Evolutionary conservation across 495 filamentous ascomycete genomes (phyloP), one percentile per base, ranked within the genome.

Genomic region (Pyrenula aspistea): DNA sequence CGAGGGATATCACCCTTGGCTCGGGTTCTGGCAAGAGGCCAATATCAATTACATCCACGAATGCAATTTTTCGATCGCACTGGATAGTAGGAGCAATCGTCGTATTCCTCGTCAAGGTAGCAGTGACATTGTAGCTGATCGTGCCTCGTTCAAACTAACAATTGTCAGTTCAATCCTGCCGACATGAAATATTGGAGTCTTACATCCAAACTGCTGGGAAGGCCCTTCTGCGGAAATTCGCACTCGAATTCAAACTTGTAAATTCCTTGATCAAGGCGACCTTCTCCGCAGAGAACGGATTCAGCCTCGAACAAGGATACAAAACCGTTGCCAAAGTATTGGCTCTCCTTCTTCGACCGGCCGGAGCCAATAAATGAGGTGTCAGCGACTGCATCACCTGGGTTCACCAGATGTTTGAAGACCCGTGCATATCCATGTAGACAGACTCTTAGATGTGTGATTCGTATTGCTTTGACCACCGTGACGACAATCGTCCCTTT

Each of bases 161-260:
- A 42, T 42, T 53, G 51, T 53, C 51, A 53, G 12, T 23, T 11
- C 15, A 53, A 23, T 10, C 11, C 21, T 3, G 53, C 22, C 20
- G 47, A 36, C 19, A 24, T 49, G 53, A 15, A 49, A 22, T 55
- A 49, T 22, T 25, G 54, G 23, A 25, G 25, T 79, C 87, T 62
- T 78, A 96, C 92, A 71, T 93, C 91, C 63, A 98, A 89, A 69
- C 91, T 95, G 69, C 87, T 95, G 19, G 93, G 93, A 51, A 97
- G 74, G 10, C 83, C 79, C 61, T 86, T 83, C n/a, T 78, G 73
- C 11, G 94, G 90, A 56, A 87, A 80, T 25, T 85, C 75, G 65
- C 96, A 79, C 65, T 95, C 89, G 58, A 96, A 98, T 51, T 88
- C 83, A 68, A 98, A 98, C 63, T 93, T 87, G 65, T 95, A 98